These are phyloP conservation scores for Mycena belliarum DNA, from an alignment of 768 basidiomycete genomes.

Conservation along the genomic window DNA sequence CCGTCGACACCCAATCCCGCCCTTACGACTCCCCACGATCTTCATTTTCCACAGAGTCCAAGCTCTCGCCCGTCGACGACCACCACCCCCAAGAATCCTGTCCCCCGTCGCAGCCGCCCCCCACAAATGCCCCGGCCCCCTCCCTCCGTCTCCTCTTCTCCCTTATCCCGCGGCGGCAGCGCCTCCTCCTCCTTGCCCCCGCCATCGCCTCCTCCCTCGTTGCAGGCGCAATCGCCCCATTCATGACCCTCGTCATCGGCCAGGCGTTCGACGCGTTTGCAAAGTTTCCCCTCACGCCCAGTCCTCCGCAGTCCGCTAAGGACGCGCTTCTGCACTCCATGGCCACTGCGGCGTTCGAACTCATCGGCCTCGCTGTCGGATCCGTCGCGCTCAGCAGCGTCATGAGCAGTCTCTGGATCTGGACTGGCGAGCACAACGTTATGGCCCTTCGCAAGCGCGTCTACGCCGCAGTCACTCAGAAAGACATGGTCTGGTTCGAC, in stretches of 20 bases:
- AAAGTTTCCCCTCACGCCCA: conserved; percentile 25
- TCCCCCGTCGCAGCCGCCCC: conserved; percentile 20
- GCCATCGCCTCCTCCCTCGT: conserved; percentile 61
- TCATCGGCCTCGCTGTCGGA: conserved; percentile 52
- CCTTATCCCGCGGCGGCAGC: conserved; percentile 57
- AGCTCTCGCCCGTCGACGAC: conserved; percentile 15
- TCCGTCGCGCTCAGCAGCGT: conserved; percentile 60
- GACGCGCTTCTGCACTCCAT: conserved; percentile 48
- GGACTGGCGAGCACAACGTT: conserved; percentile 68
- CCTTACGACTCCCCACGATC: conserved; percentile 20
- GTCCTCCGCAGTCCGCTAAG: conserved; percentile 33
- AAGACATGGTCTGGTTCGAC: conserved; percentile 79
- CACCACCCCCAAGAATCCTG: conserved; percentile 7
- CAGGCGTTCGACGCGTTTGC: conserved; percentile 76
- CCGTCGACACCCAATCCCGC: conserved; percentile 15
- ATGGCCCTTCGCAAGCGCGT: conserved; percentile 56
- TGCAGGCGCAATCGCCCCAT: conserved; percentile 75
- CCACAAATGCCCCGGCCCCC: conserved; percentile 33
- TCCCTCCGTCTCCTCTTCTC: conserved; percentile 69
- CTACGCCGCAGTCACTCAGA: conserved; percentile 55
- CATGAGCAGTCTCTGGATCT: conserved; percentile 68
- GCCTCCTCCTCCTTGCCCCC: conserved; percentile 60
- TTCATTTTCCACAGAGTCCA: conserved; percentile 14
- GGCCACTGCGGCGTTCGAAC: conserved; percentile 51
- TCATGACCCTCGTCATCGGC: conserved; percentile 84